Evolutionary conservation across 1,139 yeast genomes (phyloP), one percentile per base, ranked within the genome.

Genomic region (Kurtzmaniella quercitrusa): DNA sequence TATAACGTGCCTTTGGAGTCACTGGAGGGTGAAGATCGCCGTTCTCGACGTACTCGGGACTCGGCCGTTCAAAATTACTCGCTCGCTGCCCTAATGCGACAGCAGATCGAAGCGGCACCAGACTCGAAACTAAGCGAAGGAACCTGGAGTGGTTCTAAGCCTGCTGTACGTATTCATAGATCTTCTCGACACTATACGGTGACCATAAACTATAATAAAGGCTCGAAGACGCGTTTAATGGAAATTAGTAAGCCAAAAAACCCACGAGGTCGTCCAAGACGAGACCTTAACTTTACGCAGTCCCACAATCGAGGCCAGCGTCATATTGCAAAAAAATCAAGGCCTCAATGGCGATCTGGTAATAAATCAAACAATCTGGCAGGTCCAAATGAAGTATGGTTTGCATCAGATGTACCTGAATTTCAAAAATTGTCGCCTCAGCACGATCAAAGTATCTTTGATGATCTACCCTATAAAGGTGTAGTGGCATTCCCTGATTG

Each of bases 391-490:
- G 4, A 26, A 3, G 30, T 14, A 4, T 26, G 30, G 30, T 3
- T 26, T 14, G 12, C 12, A 6, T 26, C 30, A 9, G 12, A 26
- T 9, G 9, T 9, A 4, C n/a, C 38, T 18, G 19, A 30, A 17
- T 3, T 8, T 23, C 3, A 18, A 9, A 23, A 38, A 36, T 32
- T 36, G 40, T 14, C 38, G n/a, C 33, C 36, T 16, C 36, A 18
- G 36, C 16, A n/a, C 36, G 23, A n/a, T 8, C 38, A 23, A n/a
- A 22, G 15, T 18, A 14, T 18, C n/a, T 30, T 17, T 15, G 42
- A 47, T 42, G 81, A 77, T 47, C 47, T 80, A 36, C 93, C 93
- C 0, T 86, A 80, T 53, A 67, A 83, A 44, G 94, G 94, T 0
- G 66, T 84, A 0, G 58, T 85, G 23, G 65, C 73, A 1, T 80